Conservation (phyloP, 176 grass and related monocot species). For the Panicum miliaceum region DNA sequence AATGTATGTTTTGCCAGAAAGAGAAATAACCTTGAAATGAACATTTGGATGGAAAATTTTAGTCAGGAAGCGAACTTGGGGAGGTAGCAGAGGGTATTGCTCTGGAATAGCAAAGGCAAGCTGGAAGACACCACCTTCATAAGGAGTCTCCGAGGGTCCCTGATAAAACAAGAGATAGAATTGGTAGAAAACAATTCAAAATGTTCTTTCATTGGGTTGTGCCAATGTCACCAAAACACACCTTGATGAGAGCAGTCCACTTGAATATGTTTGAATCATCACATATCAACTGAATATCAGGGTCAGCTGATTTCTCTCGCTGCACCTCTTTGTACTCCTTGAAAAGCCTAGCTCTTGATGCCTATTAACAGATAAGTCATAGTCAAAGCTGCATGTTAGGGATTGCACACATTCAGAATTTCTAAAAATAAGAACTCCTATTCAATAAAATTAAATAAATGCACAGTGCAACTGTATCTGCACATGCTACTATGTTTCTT, state of each 20-base stretch:
- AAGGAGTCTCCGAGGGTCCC: constrained; percentile 96
- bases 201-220: not conserved
- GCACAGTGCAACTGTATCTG: not conserved
- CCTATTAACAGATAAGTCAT: constrained; percentile 31
- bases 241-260: constrained; percentile 97
- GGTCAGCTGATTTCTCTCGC: constrained; percentile 88
- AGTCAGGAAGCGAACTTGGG: constrained; percentile 46
- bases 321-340: constrained; percentile 98
- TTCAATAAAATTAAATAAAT: not conserved
- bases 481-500: not conserved
- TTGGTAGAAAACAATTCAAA: not conserved
- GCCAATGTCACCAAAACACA: not conserved
- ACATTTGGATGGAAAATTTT: too few relatives aligned
- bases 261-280: constrained; percentile 99
- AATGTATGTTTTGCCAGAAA: too few relatives aligned
- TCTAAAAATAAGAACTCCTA: not conserved
- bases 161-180: not conserved
- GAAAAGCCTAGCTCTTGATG: constrained; percentile 92
- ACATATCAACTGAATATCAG: constrained; percentile 95
- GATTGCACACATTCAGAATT: not conserved
- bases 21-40: too few relatives aligned
- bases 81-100: constrained; percentile 96
- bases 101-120: constrained; percentile 79
- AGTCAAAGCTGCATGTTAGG: too few relatives aligned
- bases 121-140: constrained; percentile 94